These are phyloP conservation scores for Mitragyna speciosa DNA, from an alignment of 257 asterid species.

Conservation along the genomic window DNA sequence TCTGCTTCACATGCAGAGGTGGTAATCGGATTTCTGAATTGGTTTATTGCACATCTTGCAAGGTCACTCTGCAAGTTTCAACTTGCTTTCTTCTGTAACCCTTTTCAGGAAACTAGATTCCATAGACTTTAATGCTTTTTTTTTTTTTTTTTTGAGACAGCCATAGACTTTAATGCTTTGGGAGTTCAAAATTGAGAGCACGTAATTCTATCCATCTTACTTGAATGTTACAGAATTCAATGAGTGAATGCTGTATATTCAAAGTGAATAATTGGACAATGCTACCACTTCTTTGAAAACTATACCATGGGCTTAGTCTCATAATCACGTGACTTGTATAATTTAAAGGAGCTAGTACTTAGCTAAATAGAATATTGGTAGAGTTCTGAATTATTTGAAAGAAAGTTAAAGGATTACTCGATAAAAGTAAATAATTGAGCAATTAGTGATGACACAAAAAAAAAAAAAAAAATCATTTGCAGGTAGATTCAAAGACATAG, in stretches of 20 bases:
- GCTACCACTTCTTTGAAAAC: not conserved
- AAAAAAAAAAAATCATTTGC: too few species aligned
- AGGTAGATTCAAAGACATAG: not conserved
- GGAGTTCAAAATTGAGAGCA: not conserved
- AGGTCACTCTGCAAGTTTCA: constrained; percentile 8
- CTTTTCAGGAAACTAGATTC: constrained; percentile 5
- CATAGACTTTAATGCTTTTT: constrained; percentile 4
- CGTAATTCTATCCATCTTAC: not conserved
- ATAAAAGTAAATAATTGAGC: not conserved
- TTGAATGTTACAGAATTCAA: not conserved
- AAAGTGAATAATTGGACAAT: not conserved
- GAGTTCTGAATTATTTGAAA: not conserved
- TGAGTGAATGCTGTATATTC: not conserved
- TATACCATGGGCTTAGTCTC: not conserved
- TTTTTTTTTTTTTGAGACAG: too few species aligned
- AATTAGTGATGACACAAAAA: too few species aligned
- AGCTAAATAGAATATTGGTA: not conserved
- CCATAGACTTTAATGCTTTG: constrained; percentile 3
- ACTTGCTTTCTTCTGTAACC: not conserved
- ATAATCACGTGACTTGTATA: not conserved
- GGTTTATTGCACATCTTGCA: constrained; percentile 1
- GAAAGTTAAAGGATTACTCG: not conserved
- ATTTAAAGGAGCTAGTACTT: not conserved
- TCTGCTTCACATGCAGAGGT: constrained; percentile 17
- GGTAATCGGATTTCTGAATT: not conserved